A percentile compares a stretch with the other conserved stretches of the same genome.
phyloP scores from a whole-genome alignment of 139 green algal genomes.

The Coelastrella sp. region DNA sequence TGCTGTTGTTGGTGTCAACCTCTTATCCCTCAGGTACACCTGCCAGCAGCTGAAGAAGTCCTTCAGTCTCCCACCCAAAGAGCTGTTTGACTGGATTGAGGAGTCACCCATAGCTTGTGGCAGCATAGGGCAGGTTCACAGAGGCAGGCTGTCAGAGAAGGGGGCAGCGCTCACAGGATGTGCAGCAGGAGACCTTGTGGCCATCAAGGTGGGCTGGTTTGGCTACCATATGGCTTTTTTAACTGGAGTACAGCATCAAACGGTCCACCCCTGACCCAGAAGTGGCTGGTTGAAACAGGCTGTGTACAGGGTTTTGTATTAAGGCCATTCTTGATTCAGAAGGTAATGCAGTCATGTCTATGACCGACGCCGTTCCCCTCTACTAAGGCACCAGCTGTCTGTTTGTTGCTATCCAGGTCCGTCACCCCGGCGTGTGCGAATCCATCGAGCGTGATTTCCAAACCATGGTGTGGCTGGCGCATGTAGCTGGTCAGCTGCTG shows the following conservation, averaged over 20 bases:
- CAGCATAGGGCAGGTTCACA: constrained; percentile 95
- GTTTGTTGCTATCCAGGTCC: constrained; percentile 62
- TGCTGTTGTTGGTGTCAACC: not conserved
- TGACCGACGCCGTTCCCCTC: too few species aligned
- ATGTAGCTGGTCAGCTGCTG: constrained; percentile 65
- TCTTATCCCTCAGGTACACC: constrained; percentile 65
- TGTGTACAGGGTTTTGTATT: too few species aligned
- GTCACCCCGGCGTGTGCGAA: constrained; percentile 90
- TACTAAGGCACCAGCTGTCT: too few species aligned
- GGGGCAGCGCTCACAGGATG: constrained; percentile 70
- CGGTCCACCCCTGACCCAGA: too few species aligned
- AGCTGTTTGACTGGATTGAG: constrained; percentile 94
- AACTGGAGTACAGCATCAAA: too few species aligned
- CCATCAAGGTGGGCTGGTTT: constrained; percentile 80
- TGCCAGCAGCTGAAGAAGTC: constrained; percentile 59
- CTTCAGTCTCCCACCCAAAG: constrained; percentile 81
- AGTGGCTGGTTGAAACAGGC: too few species aligned
- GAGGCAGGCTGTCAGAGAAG: constrained; percentile 74
- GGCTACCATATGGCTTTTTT: too few species aligned
- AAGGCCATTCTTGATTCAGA: too few species aligned
- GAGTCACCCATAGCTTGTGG: constrained; percentile 88
- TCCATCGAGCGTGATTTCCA: constrained; percentile 94
- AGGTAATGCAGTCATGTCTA: not conserved
- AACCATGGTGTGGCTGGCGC: constrained; percentile 92
- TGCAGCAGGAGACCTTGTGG: constrained; percentile 77